phyloP scores from a whole-genome alignment of 2,329 filamentous ascomycete genomes.

The Venturia carpophila region DNA sequence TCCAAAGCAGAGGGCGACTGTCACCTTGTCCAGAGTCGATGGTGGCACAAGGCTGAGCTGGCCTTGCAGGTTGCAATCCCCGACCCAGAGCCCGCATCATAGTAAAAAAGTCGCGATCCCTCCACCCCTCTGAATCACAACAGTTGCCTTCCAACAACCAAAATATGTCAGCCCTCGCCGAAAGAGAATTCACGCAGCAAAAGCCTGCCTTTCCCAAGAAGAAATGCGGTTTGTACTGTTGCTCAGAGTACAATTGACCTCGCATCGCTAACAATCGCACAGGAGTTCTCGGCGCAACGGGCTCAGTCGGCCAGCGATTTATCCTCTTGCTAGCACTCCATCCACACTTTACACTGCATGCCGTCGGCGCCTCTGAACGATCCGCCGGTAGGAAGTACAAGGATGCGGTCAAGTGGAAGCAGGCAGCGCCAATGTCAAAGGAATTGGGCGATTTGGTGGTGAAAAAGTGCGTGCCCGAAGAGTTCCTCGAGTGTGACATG shows the following conservation, averaged over 20 bases:
- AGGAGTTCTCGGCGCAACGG: slow-evolving; percentile 79
- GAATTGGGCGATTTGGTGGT: slow-evolving; percentile 72
- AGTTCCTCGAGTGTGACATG: slow-evolving; percentile 85
- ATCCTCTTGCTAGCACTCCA: slow-evolving; percentile 85
- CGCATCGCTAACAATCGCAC: slow-evolving; percentile 14
- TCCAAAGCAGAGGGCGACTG: too few relatives aligned
- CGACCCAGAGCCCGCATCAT: background rate
- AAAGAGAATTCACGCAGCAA: slow-evolving; percentile 32
- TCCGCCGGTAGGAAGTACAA: slow-evolving; percentile 91
- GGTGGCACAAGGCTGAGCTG: background rate
- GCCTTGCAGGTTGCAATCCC: slow-evolving; percentile 5
- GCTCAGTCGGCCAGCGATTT: slow-evolving; percentile 91
- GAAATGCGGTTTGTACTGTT: slow-evolving; percentile 42
- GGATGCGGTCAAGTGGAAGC: slow-evolving; percentile 94
- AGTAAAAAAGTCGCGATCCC: background rate
- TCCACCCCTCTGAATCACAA: slow-evolving; percentile 11
- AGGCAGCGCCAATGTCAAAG: slow-evolving; percentile 71
- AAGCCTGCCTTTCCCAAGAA: slow-evolving; percentile 39
- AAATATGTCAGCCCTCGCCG: slow-evolving; percentile 32
- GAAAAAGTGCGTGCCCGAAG: slow-evolving; percentile 70
- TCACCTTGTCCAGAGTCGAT: too few relatives aligned
- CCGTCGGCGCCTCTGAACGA: slow-evolving; percentile 79
- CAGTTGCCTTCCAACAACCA: background rate
- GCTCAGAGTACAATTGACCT: background rate
- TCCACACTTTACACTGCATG: slow-evolving; percentile 77